Evolutionary conservation across 805 yeast species (phyloP).

Genomic region (Candida corydali): DNA sequence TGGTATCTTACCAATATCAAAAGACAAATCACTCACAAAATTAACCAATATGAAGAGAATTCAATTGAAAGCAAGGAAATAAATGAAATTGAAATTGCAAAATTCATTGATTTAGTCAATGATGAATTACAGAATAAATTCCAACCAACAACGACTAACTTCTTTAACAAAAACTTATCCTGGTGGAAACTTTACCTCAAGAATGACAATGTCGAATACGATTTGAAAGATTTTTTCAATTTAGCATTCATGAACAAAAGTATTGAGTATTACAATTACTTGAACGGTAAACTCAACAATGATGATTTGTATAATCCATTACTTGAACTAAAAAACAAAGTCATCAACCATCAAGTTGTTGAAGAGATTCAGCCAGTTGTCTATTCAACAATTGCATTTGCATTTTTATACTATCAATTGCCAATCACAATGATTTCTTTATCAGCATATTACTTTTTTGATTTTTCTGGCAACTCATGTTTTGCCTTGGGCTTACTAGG

Average conservation of each 20-base stretch:
- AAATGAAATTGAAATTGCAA: conserved; percentile 19
- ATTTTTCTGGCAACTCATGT: conserved; percentile 26
- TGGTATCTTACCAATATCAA: conserved; percentile 21
- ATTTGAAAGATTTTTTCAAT: conserved; percentile 34
- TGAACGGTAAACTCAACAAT: conserved; percentile 33
- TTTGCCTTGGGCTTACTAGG: conserved; percentile 35
- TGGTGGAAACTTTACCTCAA: conserved; percentile 42
- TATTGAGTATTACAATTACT: conserved; percentile 33
- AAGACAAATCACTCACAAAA: conserved; percentile 10
- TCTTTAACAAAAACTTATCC: conserved; percentile 25
- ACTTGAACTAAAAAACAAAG: conserved; percentile 21
- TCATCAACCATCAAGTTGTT: conserved; percentile 24
- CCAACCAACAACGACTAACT: conserved; percentile 26
- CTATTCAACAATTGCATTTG: conserved; percentile 21
- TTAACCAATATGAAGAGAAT: conserved; percentile 13
- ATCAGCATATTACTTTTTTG: conserved; percentile 30
- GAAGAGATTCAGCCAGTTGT: conserved; percentile 37
- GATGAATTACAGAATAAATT: conserved; percentile 32
- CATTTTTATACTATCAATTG: conserved; percentile 33
- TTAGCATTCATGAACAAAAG: conserved; percentile 33
- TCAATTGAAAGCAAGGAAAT: conserved; percentile 16
- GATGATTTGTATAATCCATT: conserved; percentile 24
- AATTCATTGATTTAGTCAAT: conserved; percentile 29
- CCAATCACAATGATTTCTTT: conserved; percentile 31
- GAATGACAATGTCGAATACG: conserved; percentile 42